Conservation (phyloP, 192 early-diverging fungal species). For the Gigaspora rosea region DNA sequence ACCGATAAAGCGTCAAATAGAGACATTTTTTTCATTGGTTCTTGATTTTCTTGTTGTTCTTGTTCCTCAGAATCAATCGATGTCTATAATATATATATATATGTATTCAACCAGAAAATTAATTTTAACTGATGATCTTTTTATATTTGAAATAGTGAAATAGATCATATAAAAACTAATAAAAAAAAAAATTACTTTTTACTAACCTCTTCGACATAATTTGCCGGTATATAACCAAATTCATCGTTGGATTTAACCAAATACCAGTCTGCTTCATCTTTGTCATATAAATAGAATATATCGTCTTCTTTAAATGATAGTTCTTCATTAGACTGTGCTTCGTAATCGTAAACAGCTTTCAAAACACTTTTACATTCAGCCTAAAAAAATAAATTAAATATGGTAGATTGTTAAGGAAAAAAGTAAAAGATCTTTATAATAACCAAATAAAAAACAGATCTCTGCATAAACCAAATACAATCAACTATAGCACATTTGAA, state of each 20-base stretch:
- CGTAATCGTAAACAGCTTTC: constrained; percentile 81
- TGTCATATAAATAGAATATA: constrained; percentile 74
- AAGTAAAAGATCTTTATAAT: background rate
- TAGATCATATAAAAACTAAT: too few relatives aligned
- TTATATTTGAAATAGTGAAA: too few relatives aligned
- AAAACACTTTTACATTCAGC: constrained; percentile 43
- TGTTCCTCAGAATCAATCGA: constrained; percentile 39
- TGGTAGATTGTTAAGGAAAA: background rate
- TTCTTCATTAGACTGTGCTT: constrained; percentile 82
- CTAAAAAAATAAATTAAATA: constrained; percentile 38
- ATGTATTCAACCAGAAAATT: background rate
- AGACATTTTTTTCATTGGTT: constrained; percentile 15
- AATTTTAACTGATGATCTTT: background rate
- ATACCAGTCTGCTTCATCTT: constrained; percentile 93
- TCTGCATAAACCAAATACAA: background rate
- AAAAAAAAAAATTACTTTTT: background rate
- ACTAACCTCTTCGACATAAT: constrained; percentile 70
- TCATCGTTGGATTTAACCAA: constrained; percentile 69
- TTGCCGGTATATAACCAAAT: constrained; percentile 85
- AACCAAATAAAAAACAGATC: too few relatives aligned
- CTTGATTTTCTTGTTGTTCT: constrained; percentile 35
- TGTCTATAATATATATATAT: too few relatives aligned
- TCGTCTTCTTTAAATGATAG: constrained; percentile 77
- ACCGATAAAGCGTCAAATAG: constrained; percentile 34
- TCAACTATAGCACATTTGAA: background rate